Conservation (phyloP, 2,329 filamentous ascomycete species). For the Septoria petroselini region DNA sequence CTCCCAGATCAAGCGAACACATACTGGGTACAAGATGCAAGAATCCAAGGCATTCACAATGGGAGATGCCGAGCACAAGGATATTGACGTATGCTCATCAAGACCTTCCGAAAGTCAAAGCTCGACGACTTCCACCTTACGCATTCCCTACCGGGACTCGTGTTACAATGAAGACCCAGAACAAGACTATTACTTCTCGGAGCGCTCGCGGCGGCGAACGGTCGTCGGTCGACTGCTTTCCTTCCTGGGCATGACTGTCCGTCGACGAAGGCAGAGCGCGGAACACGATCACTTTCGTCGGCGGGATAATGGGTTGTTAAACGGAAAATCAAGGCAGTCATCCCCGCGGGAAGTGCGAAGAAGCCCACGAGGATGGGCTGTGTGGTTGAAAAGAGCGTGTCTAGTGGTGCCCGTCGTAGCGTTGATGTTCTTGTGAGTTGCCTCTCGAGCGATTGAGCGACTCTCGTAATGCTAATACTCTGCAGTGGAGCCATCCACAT, state of each 20-base stretch:
- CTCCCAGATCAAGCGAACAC: no score
- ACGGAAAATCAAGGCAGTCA: conserved; percentile 7
- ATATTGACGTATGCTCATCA: not conserved
- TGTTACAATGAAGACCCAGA: conserved; percentile 17
- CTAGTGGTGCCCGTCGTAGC: conserved; percentile 16
- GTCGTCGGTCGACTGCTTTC: conserved; percentile 8
- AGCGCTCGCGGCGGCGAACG: conserved; percentile 2
- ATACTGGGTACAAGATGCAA: not conserved
- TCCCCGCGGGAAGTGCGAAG: conserved; percentile 16
- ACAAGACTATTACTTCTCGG: conserved; percentile 8
- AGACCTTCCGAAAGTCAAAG: conserved; percentile 10
- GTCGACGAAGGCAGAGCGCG: conserved; percentile 5
- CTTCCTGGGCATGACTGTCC: conserved; percentile 11
- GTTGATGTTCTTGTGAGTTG: conserved; percentile 26
- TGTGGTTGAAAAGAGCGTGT: conserved; percentile 12
- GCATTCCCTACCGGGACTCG: conserved; percentile 16
- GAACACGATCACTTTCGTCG: conserved; percentile 14
- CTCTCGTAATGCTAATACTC: conserved; percentile 10
- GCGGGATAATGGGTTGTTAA: conserved; percentile 17
- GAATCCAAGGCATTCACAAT: not conserved
- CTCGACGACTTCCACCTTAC: conserved; percentile 10
- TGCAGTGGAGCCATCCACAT: conserved; percentile 44
- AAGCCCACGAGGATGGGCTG: conserved; percentile 17
- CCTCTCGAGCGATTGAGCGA: not conserved
- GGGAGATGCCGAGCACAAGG: not conserved